phyloP scores from a whole-genome alignment of 2,329 filamentous ascomycete genomes.

The Biscogniauxia marginata region DNA sequence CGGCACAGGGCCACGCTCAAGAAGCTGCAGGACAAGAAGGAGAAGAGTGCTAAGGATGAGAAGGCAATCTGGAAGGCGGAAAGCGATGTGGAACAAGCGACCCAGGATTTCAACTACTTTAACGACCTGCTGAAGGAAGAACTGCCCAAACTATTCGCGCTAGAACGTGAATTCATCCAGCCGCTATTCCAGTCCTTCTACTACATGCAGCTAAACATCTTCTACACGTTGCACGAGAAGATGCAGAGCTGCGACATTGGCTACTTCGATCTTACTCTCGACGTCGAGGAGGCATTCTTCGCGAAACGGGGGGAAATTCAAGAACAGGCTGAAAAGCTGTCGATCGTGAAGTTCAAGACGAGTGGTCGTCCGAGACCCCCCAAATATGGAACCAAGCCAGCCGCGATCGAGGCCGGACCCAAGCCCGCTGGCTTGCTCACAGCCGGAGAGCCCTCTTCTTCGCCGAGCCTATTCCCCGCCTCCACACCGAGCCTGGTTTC shows the following conservation, averaged over 20 bases:
- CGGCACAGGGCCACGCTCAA: constrained; percentile 80
- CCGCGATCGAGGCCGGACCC: constrained; percentile 29
- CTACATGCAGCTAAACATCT: constrained; percentile 99
- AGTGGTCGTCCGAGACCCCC: constrained; percentile 66
- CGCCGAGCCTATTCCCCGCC: constrained; percentile 4
- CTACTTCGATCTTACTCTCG: constrained; percentile 90
- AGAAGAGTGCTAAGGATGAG: constrained; percentile 93
- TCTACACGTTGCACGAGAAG: constrained; percentile 95
- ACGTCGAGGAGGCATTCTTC: constrained; percentile 88
- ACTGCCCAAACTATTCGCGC: constrained; percentile 82
- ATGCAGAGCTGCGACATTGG: constrained; percentile 98
- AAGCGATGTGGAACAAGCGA: constrained; percentile 84
- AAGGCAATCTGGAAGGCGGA: constrained; percentile 97
- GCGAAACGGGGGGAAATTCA: constrained; percentile 86
- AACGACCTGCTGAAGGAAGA: constrained; percentile 97
- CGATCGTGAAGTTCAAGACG: constrained; percentile 89
- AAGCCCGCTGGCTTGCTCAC: constrained; percentile 46
- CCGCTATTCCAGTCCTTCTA: constrained; percentile 99
- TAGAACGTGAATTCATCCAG: constrained; percentile 93
- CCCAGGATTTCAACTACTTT: constrained; percentile 96
- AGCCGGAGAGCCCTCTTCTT: constrained; percentile 40
- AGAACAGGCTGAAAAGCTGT: constrained; percentile 77
- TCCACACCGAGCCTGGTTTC: constrained; percentile 29
- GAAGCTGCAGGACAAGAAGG: constrained; percentile 97
- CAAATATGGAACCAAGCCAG: constrained; percentile 57